A percentile compares a stretch with the other conserved stretches of the same genome.
phyloP scores from a whole-genome alignment of 768 basidiomycete species.

The Boletus vermiculosoides region DNA sequence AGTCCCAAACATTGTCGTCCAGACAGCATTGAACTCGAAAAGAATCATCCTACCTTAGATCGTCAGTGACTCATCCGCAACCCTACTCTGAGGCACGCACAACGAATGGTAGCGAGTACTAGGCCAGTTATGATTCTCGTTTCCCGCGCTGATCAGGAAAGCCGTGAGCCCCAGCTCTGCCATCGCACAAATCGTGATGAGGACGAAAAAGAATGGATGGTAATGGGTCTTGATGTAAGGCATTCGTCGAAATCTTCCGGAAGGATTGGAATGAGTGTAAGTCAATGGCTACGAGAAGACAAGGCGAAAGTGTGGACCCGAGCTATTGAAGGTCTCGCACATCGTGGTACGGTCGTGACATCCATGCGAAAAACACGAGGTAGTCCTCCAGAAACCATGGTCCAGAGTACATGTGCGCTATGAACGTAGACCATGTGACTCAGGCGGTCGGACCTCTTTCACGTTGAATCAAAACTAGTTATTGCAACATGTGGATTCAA shows the following conservation, averaged over 20 bases:
- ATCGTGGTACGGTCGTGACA: conserved; percentile 26
- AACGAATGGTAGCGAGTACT: conserved; percentile 62
- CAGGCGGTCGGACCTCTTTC: conserved; percentile 1
- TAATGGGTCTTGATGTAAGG: conserved; percentile 51
- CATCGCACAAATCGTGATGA: conserved; percentile 66
- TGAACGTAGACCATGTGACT: conserved; percentile 5
- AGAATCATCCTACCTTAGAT: conserved; percentile 46
- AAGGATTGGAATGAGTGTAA: conserved; percentile 8
- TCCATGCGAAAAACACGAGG: conserved; percentile 37
- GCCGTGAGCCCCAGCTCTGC: conserved; percentile 74
- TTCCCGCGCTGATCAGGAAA: conserved; percentile 69
- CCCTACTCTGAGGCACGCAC: conserved; percentile 37
- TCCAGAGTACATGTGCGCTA: not conserved
- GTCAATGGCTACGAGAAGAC: conserved; percentile 15
- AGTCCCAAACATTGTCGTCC: conserved; percentile 71
- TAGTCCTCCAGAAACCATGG: conserved; percentile 7
- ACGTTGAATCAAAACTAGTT: conserved; percentile 9
- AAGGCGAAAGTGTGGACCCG: conserved; percentile 5
- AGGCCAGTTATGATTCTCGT: conserved; percentile 59
- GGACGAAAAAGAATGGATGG: conserved; percentile 58
- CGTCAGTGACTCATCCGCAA: conserved; percentile 5
- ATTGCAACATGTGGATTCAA: conserved; percentile 14
- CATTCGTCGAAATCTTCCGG: conserved; percentile 28
- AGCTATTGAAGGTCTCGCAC: conserved; percentile 22
- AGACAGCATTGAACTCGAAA: conserved; percentile 62